A percentile compares a stretch with the other conserved stretches of the same genome.
Conservation (phyloP, 1,284 basidiomycete genomes). For the Naganishia cerealis region DNA sequence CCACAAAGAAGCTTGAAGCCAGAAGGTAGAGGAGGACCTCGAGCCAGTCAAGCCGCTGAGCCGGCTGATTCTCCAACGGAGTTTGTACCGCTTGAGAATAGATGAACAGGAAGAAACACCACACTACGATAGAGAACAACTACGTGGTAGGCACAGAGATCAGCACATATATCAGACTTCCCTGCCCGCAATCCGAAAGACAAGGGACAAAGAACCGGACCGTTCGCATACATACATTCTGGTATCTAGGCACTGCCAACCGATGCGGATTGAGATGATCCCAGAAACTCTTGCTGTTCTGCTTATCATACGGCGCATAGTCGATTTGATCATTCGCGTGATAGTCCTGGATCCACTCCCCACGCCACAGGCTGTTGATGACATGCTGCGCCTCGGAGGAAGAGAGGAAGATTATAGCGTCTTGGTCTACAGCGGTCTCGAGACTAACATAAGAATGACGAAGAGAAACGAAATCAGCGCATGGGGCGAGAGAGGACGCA, state of each 20-base stretch:
- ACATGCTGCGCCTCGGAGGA: conserved; percentile 79
- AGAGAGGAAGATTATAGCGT: conserved; percentile 71
- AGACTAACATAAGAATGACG: conserved; percentile 48
- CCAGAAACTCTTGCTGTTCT: conserved; percentile 61
- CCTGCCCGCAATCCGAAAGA: neutral
- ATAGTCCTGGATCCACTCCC: conserved; percentile 75
- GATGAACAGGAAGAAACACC: conserved; percentile 78
- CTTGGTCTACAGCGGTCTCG: conserved; percentile 79
- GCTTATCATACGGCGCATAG: conserved; percentile 51
- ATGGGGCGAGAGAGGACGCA: neutral
- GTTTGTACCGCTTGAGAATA: conserved; percentile 79
- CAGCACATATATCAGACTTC: neutral
- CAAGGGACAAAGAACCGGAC: neutral
- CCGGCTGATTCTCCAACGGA: conserved; percentile 46
- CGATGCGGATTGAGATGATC: conserved; percentile 72
- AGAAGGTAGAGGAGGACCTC: conserved; percentile 75
- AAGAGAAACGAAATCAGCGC: neutral
- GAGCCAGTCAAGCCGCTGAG: conserved; percentile 65
- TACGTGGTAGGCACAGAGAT: neutral
- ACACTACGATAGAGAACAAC: conserved; percentile 62
- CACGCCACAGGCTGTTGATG: conserved; percentile 67
- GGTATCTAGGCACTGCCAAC: conserved; percentile 78
- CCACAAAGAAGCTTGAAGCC: conserved; percentile 70
- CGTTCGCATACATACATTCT: conserved; percentile 37
- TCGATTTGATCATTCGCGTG: conserved; percentile 60